Base-by-base conservation (phyloP, 2,329 filamentous ascomycete genomes). In the Lachnellula occidentalis region DNA sequence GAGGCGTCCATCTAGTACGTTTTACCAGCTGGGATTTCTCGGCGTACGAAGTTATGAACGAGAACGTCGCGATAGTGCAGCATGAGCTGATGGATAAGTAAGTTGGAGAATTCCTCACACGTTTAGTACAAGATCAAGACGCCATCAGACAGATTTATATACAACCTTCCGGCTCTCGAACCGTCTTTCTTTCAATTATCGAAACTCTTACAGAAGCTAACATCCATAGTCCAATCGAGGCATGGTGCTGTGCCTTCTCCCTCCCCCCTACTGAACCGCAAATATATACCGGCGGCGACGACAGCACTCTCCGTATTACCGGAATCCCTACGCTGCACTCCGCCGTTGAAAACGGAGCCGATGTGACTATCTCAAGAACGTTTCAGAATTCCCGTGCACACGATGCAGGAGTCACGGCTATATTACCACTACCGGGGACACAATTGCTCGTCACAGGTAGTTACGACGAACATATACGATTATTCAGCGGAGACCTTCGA, bases 371-470 rank as follows among this genome's bases (percentile, higher is more conserved):
- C 43, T 45, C 43, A 7, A 7, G 4, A 4, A 27, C 5, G 19
- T 27, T 5, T 22, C 43, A 45, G 21, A 24, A 45, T n/a, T 15
- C n/a, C 22, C 43, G 21, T 14, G 77, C 79, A 15, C 90, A 96
- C 65, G 76, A 77, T n/a, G 90, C 91, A 1, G 92, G 94, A 11
- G 88, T 97, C 1, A 96, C 92, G 0, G 83, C 90, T 2, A 94
- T 97, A 51, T 71, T 96, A 2, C 89, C 91, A 0, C 72, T 95
- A 2, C 66, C 77, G 1, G 19, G 74, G 2, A 21, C 3, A 75
- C 76, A 1, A 66, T 21, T 94, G 4, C 70, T 95, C 2, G 66
- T 96, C 2, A 96, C 92, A 0, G 94, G 94, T 4, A 95, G 90
- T 67, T 99, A 97, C 66, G 94, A 97, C 64, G 92, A 97, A 64